A percentile compares a stretch with the other conserved stretches of the same genome.
Evolutionary conservation across 2,329 filamentous ascomycete species (phyloP).

Genomic region (Metarhizium rileyi): DNA sequence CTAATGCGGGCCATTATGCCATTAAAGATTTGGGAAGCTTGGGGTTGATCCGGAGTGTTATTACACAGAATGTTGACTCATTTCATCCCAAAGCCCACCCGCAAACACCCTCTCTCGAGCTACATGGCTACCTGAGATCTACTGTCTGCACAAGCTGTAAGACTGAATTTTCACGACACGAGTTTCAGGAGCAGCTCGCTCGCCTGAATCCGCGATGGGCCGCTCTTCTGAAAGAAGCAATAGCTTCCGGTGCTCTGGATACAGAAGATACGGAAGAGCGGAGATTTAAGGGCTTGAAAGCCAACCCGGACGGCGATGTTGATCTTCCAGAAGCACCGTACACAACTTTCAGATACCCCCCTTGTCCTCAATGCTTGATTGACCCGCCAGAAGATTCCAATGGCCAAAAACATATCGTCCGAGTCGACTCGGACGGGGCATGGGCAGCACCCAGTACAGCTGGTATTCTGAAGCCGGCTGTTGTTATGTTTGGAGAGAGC

Average conservation of each 20-base stretch:
- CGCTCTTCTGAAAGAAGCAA: slow-evolving; percentile 60
- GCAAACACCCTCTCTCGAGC: slow-evolving; percentile 62
- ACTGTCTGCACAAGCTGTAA: slow-evolving; percentile 74
- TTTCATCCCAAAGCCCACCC: slow-evolving; percentile 79
- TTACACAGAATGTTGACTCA: slow-evolving; percentile 96
- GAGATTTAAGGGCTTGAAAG: slow-evolving; percentile 58
- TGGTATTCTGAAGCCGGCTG: slow-evolving; percentile 83
- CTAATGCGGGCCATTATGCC: slow-evolving; percentile 72
- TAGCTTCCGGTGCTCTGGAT: slow-evolving; percentile 64
- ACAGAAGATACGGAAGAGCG: slow-evolving; percentile 67
- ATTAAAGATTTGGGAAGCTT: slow-evolving; percentile 61
- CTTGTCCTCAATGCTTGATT: slow-evolving; percentile 71
- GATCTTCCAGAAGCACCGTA: slow-evolving; percentile 83
- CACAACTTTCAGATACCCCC: slow-evolving; percentile 80
- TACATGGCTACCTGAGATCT: slow-evolving; percentile 83
- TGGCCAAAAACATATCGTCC: slow-evolving; percentile 47
- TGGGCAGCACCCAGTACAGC: slow-evolving; percentile 57
- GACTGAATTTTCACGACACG: slow-evolving; percentile 57
- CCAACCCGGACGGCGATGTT: slow-evolving; percentile 92
- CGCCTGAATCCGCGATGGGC: slow-evolving; percentile 81
- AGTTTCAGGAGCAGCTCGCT: slow-evolving; percentile 68
- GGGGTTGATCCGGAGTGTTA: slow-evolving; percentile 64
- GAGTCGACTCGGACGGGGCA: slow-evolving; percentile 71
- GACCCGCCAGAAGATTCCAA: slow-evolving; percentile 48
- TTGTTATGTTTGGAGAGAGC: slow-evolving; percentile 94